These are phyloP conservation scores for Bipolaris cookei DNA, from an alignment of 2,329 filamentous ascomycete genomes.

Conservation along the genomic window DNA sequence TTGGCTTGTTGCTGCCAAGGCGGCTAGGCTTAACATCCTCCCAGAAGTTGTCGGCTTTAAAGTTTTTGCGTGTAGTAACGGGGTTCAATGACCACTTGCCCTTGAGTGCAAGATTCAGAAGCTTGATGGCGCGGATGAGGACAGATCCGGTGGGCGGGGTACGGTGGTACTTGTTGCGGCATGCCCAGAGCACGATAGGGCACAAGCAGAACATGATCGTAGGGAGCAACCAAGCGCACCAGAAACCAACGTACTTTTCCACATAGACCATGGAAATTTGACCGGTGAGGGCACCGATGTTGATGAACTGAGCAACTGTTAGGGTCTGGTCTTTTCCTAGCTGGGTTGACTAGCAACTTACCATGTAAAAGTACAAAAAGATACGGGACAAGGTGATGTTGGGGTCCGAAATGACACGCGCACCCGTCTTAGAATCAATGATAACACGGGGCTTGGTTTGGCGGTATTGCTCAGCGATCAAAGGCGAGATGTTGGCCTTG, in stretches of 20 bases:
- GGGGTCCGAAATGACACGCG: conserved; percentile 74
- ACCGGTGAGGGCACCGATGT: conserved; percentile 70
- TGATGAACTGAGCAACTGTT: conserved; percentile 50
- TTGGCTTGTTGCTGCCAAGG: conserved; percentile 63
- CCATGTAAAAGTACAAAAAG: conserved; percentile 60
- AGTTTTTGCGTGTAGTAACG: conserved; percentile 63
- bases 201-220: conserved; percentile 69
- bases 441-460: conserved; percentile 65
- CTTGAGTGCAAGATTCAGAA: conserved; percentile 68
- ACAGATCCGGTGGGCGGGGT: conserved; percentile 75
- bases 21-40: conserved; percentile 71
- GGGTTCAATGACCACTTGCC: conserved; percentile 68
- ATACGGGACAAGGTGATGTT: conserved; percentile 71
- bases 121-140: conserved; percentile 68
- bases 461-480: conserved; percentile 73
- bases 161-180: conserved; percentile 67
- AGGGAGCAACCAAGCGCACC: conserved; percentile 72
- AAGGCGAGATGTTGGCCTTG: conserved; percentile 61
- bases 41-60: conserved; percentile 67
- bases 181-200: conserved; percentile 65
- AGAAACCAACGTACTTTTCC: conserved; percentile 78
- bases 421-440: conserved; percentile 60
- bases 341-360: neutral
- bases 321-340: neutral
- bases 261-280: conserved; percentile 74